Evolutionary conservation across 768 basidiomycete genomes (phyloP).

Genomic region (Gloeopeniophorella convolvens): DNA sequence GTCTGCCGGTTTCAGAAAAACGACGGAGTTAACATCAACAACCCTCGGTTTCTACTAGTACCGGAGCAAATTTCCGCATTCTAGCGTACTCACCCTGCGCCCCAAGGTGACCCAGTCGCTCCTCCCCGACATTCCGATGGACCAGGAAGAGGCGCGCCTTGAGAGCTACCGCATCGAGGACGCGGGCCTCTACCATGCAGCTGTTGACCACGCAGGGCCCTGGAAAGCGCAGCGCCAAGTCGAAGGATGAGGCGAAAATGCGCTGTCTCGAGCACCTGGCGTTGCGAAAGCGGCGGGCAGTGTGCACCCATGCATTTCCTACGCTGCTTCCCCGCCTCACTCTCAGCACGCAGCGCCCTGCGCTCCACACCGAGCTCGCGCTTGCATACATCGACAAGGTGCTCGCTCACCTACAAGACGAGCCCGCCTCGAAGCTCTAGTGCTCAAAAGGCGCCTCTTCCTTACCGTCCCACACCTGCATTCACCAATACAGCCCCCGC

Average conservation of each 20-base stretch:
- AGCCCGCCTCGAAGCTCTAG: constrained; percentile 17
- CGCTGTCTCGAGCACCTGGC: constrained; percentile 80
- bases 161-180: constrained; percentile 59
- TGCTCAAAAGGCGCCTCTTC: constrained; percentile 15
- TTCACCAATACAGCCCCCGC: neutral
- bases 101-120: constrained; percentile 57
- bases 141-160: constrained; percentile 65
- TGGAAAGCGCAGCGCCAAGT: constrained; percentile 49
- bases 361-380: constrained; percentile 56
- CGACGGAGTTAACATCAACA: no score
- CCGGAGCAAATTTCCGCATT: constrained; percentile 64
- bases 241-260: constrained; percentile 55
- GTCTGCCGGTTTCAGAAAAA: no score
- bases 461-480: no score
- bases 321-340: neutral
- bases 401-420: constrained; percentile 23
- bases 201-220: constrained; percentile 51
- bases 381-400: constrained; percentile 9
- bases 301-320: constrained; percentile 28
- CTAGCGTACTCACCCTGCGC: constrained; percentile 60
- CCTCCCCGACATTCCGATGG: constrained; percentile 63
- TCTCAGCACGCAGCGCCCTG: constrained; percentile 38
- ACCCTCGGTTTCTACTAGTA: no score
- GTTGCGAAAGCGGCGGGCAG: constrained; percentile 56
- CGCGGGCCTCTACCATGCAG: constrained; percentile 44